Evolutionary conservation across 495 filamentous ascomycete species (phyloP).

Genomic region (Penicillium paradoxum): DNA sequence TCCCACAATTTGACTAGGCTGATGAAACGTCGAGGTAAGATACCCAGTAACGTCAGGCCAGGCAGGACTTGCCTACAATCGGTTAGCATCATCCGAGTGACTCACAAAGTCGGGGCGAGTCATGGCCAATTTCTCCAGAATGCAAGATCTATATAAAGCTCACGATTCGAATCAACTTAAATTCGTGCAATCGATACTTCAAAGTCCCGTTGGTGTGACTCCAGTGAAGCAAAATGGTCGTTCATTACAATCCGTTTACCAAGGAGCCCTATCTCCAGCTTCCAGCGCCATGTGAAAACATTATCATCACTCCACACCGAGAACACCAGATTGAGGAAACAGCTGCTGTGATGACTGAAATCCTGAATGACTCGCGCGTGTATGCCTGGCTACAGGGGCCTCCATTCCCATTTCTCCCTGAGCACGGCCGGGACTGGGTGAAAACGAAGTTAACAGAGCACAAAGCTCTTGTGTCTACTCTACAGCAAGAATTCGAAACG

Average conservation of each 20-base stretch:
- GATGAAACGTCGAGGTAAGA: too few species aligned
- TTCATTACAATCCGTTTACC: slow-evolving; percentile 13
- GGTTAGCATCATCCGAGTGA: background rate
- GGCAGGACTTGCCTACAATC: background rate
- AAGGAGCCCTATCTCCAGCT: slow-evolving; percentile 26
- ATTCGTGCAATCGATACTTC: background rate
- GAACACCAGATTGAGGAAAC: slow-evolving; percentile 5
- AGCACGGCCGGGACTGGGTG: slow-evolving; percentile 15
- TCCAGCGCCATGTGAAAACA: slow-evolving; percentile 18
- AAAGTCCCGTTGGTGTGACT: background rate
- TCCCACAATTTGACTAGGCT: too few species aligned
- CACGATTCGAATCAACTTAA: background rate
- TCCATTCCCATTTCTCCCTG: slow-evolving; percentile 20
- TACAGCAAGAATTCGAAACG: slow-evolving; percentile 3
- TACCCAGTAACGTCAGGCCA: background rate
- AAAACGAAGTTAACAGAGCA: background rate
- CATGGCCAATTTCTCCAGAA: background rate
- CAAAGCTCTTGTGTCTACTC: background rate
- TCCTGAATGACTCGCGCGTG: slow-evolving; percentile 21
- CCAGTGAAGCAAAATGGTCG: slow-evolving; percentile 6
- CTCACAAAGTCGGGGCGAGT: background rate
- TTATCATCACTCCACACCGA: slow-evolving; percentile 29
- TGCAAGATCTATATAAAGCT: background rate
- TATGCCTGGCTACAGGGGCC: slow-evolving; percentile 15
- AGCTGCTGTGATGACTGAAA: background rate